Evolutionary conservation across 345 rosid genomes (phyloP).

Genomic region (Pelargonium nanum): DNA sequence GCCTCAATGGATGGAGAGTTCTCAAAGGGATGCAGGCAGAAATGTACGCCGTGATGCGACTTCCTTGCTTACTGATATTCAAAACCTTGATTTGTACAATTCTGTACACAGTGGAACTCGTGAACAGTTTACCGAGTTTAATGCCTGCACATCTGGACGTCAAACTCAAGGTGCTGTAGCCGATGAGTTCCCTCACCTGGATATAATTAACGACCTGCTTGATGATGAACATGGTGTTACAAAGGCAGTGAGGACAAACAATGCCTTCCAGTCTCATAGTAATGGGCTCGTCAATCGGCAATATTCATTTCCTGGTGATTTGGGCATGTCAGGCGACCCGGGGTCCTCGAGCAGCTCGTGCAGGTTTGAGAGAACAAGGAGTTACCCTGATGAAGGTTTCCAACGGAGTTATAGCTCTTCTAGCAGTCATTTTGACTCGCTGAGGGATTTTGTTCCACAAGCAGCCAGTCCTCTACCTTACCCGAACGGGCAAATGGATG

Average conservation of each 20-base stretch:
- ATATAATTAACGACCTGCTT: constrained; percentile 84
- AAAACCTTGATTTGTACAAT: constrained; percentile 25
- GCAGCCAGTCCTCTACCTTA: constrained; percentile 30
- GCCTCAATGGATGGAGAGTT: constrained; percentile 46
- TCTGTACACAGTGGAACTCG: constrained; percentile 16
- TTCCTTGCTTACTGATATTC: constrained; percentile 21
- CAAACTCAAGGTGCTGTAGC: constrained; percentile 37
- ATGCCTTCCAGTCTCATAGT: constrained; percentile 23
- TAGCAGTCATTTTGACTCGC: constrained; percentile 27
- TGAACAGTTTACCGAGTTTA: constrained; percentile 27
- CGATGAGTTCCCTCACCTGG: constrained; percentile 90
- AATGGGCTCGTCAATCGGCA: constrained; percentile 43
- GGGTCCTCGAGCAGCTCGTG: constrained; percentile 35
- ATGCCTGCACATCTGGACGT: constrained; percentile 42
- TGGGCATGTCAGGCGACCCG: constrained; percentile 31
- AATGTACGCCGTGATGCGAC: constrained; percentile 23
- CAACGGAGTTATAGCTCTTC: constrained; percentile 35
- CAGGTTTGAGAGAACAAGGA: constrained; percentile 47
- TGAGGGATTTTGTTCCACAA: constrained; percentile 43
- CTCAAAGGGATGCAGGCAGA: constrained; percentile 33
- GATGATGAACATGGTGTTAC: constrained; percentile 60
- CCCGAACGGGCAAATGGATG: constrained; percentile 50
- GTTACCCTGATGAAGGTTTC: constrained; percentile 44
- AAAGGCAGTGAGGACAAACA: constrained; percentile 21
- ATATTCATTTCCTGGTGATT: constrained; percentile 39